These are phyloP conservation scores for Leccinum subrobustum DNA, from an alignment of 1,284 basidiomycete species.

Conservation along the genomic window DNA sequence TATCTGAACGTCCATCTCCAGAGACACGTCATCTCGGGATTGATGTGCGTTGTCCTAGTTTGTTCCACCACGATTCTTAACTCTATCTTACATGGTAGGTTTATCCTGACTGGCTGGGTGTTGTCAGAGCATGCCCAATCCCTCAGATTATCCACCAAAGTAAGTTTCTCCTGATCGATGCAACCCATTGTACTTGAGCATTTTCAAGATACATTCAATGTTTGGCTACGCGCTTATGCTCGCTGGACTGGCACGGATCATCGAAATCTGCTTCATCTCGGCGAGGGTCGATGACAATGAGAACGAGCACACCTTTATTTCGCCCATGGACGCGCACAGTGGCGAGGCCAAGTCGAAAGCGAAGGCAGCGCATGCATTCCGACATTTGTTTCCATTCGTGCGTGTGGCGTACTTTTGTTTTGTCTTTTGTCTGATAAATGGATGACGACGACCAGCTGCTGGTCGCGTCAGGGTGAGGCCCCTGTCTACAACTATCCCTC, in stretches of 20 bases:
- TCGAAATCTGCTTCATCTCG: conserved; percentile 83
- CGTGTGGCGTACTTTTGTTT: conserved; percentile 33
- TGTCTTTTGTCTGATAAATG: not conserved
- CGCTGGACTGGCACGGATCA: conserved; percentile 78
- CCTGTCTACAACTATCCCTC: not conserved
- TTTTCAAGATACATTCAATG: conserved; percentile 68
- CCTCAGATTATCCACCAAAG: conserved; percentile 81
- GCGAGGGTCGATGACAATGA: conserved; percentile 40
- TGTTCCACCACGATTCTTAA: not conserved
- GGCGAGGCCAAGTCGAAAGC: conserved; percentile 24
- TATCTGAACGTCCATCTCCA: not conserved
- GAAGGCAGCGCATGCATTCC: conserved; percentile 61
- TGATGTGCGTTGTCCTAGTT: conserved; percentile 61
- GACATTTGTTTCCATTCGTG: conserved; percentile 85
- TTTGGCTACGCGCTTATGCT: conserved; percentile 90
- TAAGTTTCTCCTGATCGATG: conserved; percentile 26
- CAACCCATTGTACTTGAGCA: conserved; percentile 8
- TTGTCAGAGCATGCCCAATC: conserved; percentile 91
- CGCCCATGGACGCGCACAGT: conserved; percentile 15
- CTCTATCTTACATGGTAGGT: conserved; percentile 41
- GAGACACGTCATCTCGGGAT: conserved; percentile 79
- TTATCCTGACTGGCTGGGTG: conserved; percentile 91
- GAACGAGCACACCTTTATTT: conserved; percentile 64
- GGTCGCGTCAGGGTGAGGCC: conserved; percentile 53
- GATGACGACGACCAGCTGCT: conserved; percentile 51